A percentile compares a stretch with the other conserved stretches of the same genome.
Conservation (phyloP, 75 land plant genomes). For the Selaginella moellendorffii region DNA sequence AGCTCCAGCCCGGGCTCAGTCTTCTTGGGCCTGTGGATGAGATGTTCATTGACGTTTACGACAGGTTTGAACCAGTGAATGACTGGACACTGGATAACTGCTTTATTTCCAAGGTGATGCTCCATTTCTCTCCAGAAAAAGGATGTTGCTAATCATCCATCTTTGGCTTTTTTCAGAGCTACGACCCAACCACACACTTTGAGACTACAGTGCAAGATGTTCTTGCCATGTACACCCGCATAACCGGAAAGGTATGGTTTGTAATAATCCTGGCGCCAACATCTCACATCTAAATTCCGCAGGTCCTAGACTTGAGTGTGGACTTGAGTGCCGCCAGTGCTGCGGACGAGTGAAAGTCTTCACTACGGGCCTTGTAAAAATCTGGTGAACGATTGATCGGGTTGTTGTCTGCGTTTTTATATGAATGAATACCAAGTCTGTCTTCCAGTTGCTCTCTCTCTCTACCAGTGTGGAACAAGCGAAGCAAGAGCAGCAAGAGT, state of each 20-base stretch:
- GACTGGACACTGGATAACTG: conserved; percentile 48
- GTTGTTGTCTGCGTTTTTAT: too few species aligned
- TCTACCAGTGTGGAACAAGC: too few species aligned
- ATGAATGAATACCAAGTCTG: too few species aligned
- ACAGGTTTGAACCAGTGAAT: conserved; percentile 65
- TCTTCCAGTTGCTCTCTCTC: too few species aligned
- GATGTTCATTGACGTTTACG: conserved; percentile 61
- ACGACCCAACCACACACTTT: conserved; percentile 82
- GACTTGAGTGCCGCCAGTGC: conserved; percentile 83
- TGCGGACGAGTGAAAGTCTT: conserved; percentile 29
- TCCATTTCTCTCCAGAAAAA: neutral
- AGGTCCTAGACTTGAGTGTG: conserved; percentile 51
- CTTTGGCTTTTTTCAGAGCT: conserved; percentile 38
- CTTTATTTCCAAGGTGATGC: conserved; percentile 68
- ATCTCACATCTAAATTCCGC: conserved; percentile 1
- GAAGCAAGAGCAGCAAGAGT: neutral
- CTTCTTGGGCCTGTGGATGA: conserved; percentile 82
- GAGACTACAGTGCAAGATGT: conserved; percentile 76
- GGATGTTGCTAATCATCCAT: neutral
- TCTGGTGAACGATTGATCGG: too few species aligned
- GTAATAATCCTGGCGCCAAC: too few species aligned
- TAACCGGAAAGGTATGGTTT: conserved; percentile 84
- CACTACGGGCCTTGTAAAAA: neutral
- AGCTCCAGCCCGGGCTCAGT: conserved; percentile 65
- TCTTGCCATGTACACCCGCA: conserved; percentile 42